Evolutionary conservation across 2,329 filamentous ascomycete species (phyloP), one percentile per base, ranked within the genome.

Genomic region (Alternaria burnsii): DNA sequence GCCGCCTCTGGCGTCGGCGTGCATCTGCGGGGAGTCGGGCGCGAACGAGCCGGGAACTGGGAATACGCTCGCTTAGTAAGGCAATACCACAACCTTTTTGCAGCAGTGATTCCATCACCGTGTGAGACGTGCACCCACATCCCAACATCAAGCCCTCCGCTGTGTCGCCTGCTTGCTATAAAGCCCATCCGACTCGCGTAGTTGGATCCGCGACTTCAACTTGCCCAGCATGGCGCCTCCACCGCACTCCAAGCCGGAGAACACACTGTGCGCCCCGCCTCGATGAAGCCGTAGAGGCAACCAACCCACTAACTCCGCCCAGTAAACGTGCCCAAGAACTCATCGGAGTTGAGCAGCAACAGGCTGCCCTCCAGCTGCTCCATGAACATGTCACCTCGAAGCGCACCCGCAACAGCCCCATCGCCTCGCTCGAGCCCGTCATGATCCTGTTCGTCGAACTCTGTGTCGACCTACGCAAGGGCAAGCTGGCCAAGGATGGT

Each of bases 341-440:
- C 83, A 97, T 98, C 84, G 95, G 93, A 78, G 95, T 99, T 78
- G 91, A 92, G 80, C 95, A 99, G 88, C 87, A 91, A 72, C 88
- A 92, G 75, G 94, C 95, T 76, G 95, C 95, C 79, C 86, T 99
- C 80, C 93, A 90, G 76, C 89, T 98, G 76, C 91, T 99, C 66
- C 95, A 98, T 86, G 95, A 99, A 87, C 95, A 99, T 89, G 93
- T 98, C 85, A 97, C 93, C 75, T 97, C 93, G 70, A 99, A 99
- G 86, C 88, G 95, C 75, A 97, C 94, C 75, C 92, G 95, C 79
- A 98, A 96, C 89, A 95, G 92, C 75, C 94, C 95, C 74, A 98
- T 98, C 85, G 88, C 91, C 68, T 96, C 94, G 55, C 85, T 99
- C 77, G 95, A 99, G 88, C 95, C 95, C 69, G 94, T 99, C 70